Conservation (phyloP, 768 basidiomycete genomes). For the Kwoniella sp. region DNA sequence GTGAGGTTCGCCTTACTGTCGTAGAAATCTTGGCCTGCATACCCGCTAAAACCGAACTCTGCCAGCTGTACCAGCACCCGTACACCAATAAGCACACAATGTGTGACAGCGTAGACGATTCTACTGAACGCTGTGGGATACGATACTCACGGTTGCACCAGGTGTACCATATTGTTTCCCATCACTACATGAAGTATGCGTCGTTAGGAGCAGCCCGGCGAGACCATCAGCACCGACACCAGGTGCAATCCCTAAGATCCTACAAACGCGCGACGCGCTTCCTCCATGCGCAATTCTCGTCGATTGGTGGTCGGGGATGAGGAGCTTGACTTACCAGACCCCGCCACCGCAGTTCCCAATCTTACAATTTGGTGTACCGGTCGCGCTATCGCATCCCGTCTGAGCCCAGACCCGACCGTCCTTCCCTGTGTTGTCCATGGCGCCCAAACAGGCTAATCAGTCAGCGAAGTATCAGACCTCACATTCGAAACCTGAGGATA, state of each 20-base stretch:
- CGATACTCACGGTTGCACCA: constrained; percentile 23
- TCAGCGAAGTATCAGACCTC: too few species aligned
- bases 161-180: constrained; percentile 21
- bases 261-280: too few species aligned
- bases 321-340: constrained; percentile 8
- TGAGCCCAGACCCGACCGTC: constrained; percentile 29
- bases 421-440: constrained; percentile 26
- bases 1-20: constrained; percentile 31
- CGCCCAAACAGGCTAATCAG: not conserved
- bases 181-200: constrained; percentile 8
- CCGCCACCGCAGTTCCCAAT: constrained; percentile 2
- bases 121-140: not conserved
- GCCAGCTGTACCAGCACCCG: constrained; percentile 16
- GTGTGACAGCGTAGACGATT: too few species aligned
- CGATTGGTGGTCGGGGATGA: too few species aligned
- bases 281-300: too few species aligned
- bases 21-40: constrained; percentile 19
- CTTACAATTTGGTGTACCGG: not conserved
- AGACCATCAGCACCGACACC: not conserved
- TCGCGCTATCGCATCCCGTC: constrained; percentile 25
- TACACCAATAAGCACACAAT: too few species aligned
- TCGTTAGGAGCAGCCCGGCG: not conserved
- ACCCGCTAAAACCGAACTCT: constrained; percentile 17
- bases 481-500: too few species aligned
- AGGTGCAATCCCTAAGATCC: too few species aligned